Evolutionary conservation across 2,329 filamentous ascomycete species (phyloP), one percentile per base, ranked within the genome.

Genomic region (Lachnellula occidentalis): DNA sequence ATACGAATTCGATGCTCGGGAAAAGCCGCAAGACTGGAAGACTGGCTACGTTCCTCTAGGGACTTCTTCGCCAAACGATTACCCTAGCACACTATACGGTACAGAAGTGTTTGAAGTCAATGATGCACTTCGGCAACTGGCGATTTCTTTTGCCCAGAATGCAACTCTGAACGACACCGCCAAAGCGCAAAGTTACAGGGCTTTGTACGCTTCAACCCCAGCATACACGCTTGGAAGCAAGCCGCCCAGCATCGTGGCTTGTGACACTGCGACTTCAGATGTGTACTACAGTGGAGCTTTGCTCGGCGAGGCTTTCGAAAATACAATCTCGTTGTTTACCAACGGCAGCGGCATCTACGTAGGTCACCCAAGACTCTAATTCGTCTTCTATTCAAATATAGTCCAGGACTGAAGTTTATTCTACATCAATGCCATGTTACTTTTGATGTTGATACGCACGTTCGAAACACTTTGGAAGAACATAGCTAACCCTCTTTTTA

Each of bases 1-100:
- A 68, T 87, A 89, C 60, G 87, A 90, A 69, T 80, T 90, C 57
- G 87, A 90, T 62, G 72, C 79, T 1, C 79, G 86, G 34, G 85
- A 88, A 59, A 78, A 88, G 34, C 83, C 85, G 0, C 64, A 65
- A 3, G 82, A 82, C 67, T 88, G 78, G 69, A 72, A 76, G 0
- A 87, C 84, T 0, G 85, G 86, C 3, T 90, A 90, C 67, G 74
- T 89, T 22, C 78, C 83, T 1, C 82, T 81, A 61, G 86, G 84
- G 21, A 74, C 76, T 15, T 66, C 73, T 34, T 60, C 64, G 5
- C 82, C 85, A 0, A 68, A 43, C n/a, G 67, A 81, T 41, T 83
- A 83, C 56, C 82, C 84, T 0, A 69, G 66, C 45, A 76, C 71
- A 53, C 73, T 80, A 22, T 87, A 87, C 66, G 85, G 84, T 47